Evolutionary conservation across 2,329 filamentous ascomycete species (phyloP), one percentile per base, ranked within the genome.

Genomic region (Salinomyces thailandicus): DNA sequence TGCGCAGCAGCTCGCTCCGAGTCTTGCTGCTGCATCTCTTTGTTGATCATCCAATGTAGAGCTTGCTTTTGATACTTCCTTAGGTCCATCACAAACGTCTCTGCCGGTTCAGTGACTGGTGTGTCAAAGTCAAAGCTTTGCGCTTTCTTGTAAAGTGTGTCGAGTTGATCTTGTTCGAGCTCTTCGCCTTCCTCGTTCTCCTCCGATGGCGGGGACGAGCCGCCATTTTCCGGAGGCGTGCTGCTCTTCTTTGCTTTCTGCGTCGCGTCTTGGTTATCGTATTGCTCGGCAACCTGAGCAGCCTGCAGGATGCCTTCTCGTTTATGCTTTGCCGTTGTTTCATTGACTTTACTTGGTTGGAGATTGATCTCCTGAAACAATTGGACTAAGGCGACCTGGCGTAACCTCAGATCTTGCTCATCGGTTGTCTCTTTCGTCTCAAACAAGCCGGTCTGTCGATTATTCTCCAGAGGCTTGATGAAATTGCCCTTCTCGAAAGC

Each of bases 41-140:
- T 96, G 4, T 79, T 73, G 45, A 96, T 70, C 86, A 98, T 95
- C 91, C 91, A 98, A 55, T 95, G 71, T 5, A 98, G 63, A 1
- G 91, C 86, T 60, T 98, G 91, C 54, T 86, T 94, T 58, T 98
- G 91, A 49, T 98, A 98, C 35, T 85, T 85, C 3, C 91, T 78
- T 18, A 98, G 67, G 24, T 78, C 71, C 77, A 98, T 79, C 5
- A 72, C 71, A 59, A 98, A 98, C 0, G 78, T 85, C 6, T 79
- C 70, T 5, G 82, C 77, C 7, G 91, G 89, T 49, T 94, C 81
- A 7, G 85, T 79, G 57, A 85, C 79, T 2, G 87, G 87, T 0
- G 87, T 95, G 54, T 77, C 76, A 54, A 98, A 96, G 58, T 98
- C 91, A 52, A 96, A 96, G 0, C 85, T 87, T 54, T 98, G 91